Percentiles rank a stretch among this genome's conserved stretches.
Evolutionary conservation across 1,284 basidiomycete genomes (phyloP).

Genomic region (Kwoniella shivajii): DNA sequence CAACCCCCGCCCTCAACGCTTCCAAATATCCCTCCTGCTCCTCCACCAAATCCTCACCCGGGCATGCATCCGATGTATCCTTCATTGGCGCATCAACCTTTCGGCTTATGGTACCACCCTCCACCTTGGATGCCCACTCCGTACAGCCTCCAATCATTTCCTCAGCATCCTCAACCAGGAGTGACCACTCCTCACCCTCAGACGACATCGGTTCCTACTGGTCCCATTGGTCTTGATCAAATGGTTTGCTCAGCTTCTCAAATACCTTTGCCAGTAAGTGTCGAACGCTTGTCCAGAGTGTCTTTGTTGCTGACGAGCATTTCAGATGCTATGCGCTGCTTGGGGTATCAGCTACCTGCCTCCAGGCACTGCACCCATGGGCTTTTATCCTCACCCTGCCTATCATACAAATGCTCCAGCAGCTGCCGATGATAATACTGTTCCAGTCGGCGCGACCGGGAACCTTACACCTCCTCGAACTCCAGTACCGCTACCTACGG

Average conservation of each 20-base stretch:
- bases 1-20: background rate
- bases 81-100: no score
- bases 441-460: background rate
- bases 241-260: background rate
- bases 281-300: no score
- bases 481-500: background rate
- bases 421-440: background rate
- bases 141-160: background rate
- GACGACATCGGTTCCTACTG: background rate
- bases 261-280: conserved; percentile 4
- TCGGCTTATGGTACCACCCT: background rate
- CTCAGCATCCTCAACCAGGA: background rate
- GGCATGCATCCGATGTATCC: background rate
- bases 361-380: background rate
- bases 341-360: conserved; percentile 10
- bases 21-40: background rate
- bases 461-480: background rate
- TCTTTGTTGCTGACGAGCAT: background rate
- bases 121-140: background rate
- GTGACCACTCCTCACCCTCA: background rate
- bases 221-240: no score
- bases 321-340: conserved; percentile 9
- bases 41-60: background rate
- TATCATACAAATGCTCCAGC: background rate
- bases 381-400: background rate